A percentile compares a stretch with the other conserved stretches of the same genome.
phyloP scores from a whole-genome alignment of 495 filamentous ascomycete species.

The Aspergillus carlsbadensis region DNA sequence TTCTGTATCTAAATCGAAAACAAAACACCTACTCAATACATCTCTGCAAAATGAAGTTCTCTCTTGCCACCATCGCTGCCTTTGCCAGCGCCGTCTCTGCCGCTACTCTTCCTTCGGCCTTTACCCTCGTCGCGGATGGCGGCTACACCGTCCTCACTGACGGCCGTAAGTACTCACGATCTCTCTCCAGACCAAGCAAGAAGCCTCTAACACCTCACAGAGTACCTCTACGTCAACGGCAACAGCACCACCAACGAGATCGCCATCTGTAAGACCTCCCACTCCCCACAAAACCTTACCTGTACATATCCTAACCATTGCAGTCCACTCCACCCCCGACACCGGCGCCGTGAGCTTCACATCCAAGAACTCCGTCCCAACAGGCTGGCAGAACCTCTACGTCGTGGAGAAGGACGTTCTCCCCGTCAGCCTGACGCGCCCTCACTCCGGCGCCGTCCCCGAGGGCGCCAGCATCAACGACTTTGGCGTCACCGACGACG shows the following conservation, averaged over 20 bases:
- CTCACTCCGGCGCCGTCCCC: conserved; percentile 32
- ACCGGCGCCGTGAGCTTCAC: conserved; percentile 27
- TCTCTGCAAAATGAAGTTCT: conserved; percentile 31
- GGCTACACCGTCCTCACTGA: conserved; percentile 33
- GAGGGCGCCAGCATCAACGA: conserved; percentile 24
- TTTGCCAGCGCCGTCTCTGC: conserved; percentile 27
- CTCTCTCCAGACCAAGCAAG: no score
- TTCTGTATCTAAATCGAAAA: no score
- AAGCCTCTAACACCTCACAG: conserved; percentile 6
- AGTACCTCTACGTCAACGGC: conserved; percentile 26
- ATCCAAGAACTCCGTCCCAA: conserved; percentile 23
- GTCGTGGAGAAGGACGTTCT: conserved; percentile 23
- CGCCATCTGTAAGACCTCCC: conserved; percentile 28
- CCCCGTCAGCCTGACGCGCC: conserved; percentile 28
- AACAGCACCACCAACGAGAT: conserved; percentile 24
- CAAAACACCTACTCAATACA: neutral
- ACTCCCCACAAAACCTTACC: neutral
- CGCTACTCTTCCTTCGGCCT: conserved; percentile 29
- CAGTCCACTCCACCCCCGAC: conserved; percentile 16
- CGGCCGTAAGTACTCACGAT: conserved; percentile 26
- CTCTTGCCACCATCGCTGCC: conserved; percentile 25
- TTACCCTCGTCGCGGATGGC: conserved; percentile 34
- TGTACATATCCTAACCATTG: conserved; percentile 7
- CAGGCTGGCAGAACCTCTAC: conserved; percentile 34
- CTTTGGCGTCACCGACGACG: conserved; percentile 31